Percentiles rank a stretch among this genome's conserved stretches.
Evolutionary conservation across 2,329 filamentous ascomycete genomes (phyloP).

Genomic region (Microdochium trichocladiopsis): DNA sequence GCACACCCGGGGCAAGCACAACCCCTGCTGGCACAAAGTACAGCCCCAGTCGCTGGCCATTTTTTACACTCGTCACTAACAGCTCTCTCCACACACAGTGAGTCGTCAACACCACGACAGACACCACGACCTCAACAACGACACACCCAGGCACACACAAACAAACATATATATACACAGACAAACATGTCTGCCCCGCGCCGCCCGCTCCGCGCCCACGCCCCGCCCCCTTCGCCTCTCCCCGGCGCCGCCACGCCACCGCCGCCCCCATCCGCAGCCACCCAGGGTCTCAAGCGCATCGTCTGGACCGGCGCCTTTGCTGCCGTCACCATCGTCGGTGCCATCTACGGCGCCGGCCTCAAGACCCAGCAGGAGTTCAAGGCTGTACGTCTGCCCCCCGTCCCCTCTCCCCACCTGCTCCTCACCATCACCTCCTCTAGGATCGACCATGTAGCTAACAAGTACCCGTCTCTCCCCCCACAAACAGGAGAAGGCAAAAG

Average conservation of each 20-base stretch:
- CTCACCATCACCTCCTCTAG: too few relatives aligned
- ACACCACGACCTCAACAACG: too few relatives aligned
- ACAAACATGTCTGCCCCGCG: neutral
- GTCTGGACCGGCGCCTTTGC: constrained; percentile 34
- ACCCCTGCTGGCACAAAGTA: too few relatives aligned
- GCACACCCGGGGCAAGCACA: too few relatives aligned
- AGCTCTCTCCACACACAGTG: too few relatives aligned
- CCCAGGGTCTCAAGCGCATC: constrained; percentile 11
- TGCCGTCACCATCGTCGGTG: constrained; percentile 37
- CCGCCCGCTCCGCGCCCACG: constrained; percentile 4
- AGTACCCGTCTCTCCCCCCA: neutral
- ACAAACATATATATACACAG: neutral
- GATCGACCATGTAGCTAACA: too few relatives aligned
- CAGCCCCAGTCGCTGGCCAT: too few relatives aligned
- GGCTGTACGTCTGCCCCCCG: constrained; percentile 22
- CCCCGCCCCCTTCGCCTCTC: constrained; percentile 2
- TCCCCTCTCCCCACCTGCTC: neutral
- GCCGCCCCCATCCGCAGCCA: neutral
- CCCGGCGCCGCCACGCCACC: neutral
- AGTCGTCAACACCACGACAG: too few relatives aligned
- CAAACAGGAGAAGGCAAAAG: constrained; percentile 21
- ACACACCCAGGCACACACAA: too few relatives aligned
- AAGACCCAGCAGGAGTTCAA: constrained; percentile 40
- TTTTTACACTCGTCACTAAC: too few relatives aligned
- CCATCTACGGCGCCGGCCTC: constrained; percentile 40